Evolutionary conservation across 352 stramenopile species (phyloP), one percentile per base, ranked within the genome.

Genomic region (Poterioochromonas sp.): DNA sequence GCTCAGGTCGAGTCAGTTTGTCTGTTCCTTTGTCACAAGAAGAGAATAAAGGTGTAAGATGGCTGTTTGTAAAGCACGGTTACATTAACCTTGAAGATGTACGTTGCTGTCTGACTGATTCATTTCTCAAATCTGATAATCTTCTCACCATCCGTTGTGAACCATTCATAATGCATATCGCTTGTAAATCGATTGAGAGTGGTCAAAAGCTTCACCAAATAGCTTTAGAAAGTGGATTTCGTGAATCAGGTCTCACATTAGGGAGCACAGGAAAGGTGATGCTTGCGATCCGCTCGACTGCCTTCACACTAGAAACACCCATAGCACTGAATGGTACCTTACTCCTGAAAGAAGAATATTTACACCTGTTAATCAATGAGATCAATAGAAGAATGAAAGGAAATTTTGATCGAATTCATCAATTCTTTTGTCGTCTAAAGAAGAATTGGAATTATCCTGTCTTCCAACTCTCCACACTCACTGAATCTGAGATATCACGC

Each of bases 161-260:
- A 63, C 90, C 90, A 71, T 93, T 95, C 79, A 93, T 95, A 76
- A 91, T 96, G 86, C 90, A 96, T 84, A 88, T 95, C 1, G 84
- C 91, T 43, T 95, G 90, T 78, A 84, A 88, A 37, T 85, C 92
- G 65, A 41, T 93, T 20, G 85, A 90, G 18, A 81, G 87, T 0
- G 91, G 90, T 3, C 90, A 93, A 69, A 80, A 85, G 20, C 80
- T 95, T 41, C 77, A 95, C 44, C 90, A 93, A 78, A 89, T 89
- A 79, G 91, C 88, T 0, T 85, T 94, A 51, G 81, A 85, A 0
- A 87, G 85, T 47, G 91, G 91, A 29, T 94, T 94, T 68, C 87
- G 90, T 2, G 91, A 96, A 79, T 94, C 89, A 0, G 91, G 91
- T 11, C 86, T 96, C 53, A 88, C 92, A 43, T 78, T 94, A 2